Base-by-base conservation (phyloP, 257 asterid species). In the Lithospermum erythrorhizon region DNA sequence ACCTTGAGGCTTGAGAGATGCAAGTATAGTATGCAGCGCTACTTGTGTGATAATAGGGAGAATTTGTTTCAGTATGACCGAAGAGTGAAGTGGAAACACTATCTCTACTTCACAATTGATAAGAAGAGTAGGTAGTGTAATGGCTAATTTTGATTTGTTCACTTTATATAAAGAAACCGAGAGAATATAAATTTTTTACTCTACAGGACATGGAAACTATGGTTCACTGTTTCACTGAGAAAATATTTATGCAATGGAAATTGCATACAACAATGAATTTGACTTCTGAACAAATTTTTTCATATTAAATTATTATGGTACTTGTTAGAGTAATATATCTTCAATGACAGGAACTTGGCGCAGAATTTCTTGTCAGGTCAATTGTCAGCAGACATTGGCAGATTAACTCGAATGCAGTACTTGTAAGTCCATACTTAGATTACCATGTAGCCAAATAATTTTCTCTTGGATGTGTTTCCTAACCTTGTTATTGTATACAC, bases 321-420 rank as follows among this genome's bases (percentile, higher is more conserved):
- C 27, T 30, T 49, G 18, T 22, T 29, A n/a, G 30, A 18, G 19
- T 35, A 20, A 60, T 29, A 56, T n/a, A 51, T 5, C 6, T 53
- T 68, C 9, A 47, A 57, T 51, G 73, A 71, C 83, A 85, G 96
- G 66, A 60, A 81, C 61, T 68, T 88, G 75, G 75, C 19, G 4
- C 78, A 73, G 70, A 88, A 88, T 77, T 80, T 62, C 67, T 74
- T 89, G 66, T 80, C 82, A 6, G 95, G 95, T 70, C 77, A 78
- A 14, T 21, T 89, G 18, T 70, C 95, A 45, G 69, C 90, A 57
- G 75, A 82, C 27, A 64, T 86, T 57, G 82, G 74, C 64, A 78
- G 75, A 57, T 78, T 89, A 60, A 75, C 71, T 79, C 78, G 87
- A 4, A 64, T 86, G 95, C 85, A 80, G 66, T 78, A 72, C 71